These are phyloP conservation scores for Aureobasidium mangrovei DNA, from an alignment of 2,329 filamentous ascomycete species.

Conservation along the genomic window DNA sequence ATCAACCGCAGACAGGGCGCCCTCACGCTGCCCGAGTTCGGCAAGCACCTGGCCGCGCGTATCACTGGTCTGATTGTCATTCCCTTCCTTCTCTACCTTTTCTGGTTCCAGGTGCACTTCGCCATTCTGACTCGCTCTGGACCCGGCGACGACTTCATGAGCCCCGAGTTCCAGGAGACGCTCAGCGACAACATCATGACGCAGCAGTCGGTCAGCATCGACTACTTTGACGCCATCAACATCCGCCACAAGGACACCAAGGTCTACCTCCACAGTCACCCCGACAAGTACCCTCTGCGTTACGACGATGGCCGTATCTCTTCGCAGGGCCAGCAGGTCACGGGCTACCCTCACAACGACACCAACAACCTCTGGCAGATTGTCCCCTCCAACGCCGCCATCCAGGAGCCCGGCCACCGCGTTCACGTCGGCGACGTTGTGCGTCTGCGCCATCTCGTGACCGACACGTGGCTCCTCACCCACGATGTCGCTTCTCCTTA, in stretches of 20 bases:
- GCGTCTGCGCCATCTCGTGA: constrained; percentile 76
- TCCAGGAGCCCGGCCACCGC: constrained; percentile 50
- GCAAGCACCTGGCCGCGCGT: constrained; percentile 82
- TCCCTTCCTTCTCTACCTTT: constrained; percentile 95
- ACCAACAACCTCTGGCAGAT: constrained; percentile 99
- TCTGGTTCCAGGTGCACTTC: constrained; percentile 99
- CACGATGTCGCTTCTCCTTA: constrained; percentile 96
- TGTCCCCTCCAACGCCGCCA: constrained; percentile 52
- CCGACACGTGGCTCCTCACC: constrained; percentile 76
- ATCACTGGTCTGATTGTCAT: constrained; percentile 79
- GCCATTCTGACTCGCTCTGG: constrained; percentile 79
- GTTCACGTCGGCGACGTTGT: constrained; percentile 81
- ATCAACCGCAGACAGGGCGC: constrained; percentile 75
- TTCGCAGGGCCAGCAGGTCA: constrained; percentile 93
- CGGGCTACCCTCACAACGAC: constrained; percentile 94
- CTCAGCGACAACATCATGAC: constrained; percentile 91
- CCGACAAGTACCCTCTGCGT: constrained; percentile 78
- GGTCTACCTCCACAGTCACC: constrained; percentile 88
- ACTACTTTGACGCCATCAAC: constrained; percentile 83
- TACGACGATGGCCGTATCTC: constrained; percentile 97
- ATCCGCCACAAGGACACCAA: constrained; percentile 97
- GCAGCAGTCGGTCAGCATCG: constrained; percentile 71
- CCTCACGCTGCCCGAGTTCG: constrained; percentile 70
- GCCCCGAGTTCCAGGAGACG: constrained; percentile 94
- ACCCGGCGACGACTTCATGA: constrained; percentile 98